Evolutionary conservation across 2,329 filamentous ascomycete species (phyloP).

Genomic region (Pezicula radicicola): DNA sequence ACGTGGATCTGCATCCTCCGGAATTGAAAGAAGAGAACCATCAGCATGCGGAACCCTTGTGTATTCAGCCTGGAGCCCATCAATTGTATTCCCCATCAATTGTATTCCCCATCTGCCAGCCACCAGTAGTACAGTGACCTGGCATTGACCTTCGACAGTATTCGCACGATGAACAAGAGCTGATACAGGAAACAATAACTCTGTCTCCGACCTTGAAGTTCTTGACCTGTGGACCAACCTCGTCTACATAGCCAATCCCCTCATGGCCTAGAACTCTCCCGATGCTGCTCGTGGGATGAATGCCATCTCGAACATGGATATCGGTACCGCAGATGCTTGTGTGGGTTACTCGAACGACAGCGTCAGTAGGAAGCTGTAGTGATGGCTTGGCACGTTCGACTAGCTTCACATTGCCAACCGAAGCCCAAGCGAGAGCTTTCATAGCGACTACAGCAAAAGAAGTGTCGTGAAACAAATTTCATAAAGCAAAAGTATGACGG

Average conservation of each 20-base stretch:
- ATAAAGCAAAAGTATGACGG: too few relatives aligned
- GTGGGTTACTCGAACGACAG: slow-evolving; percentile 42
- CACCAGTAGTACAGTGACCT: slow-evolving; percentile 47
- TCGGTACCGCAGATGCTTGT: slow-evolving; percentile 51
- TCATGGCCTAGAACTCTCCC: slow-evolving; percentile 49
- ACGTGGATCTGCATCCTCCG: slow-evolving; percentile 77
- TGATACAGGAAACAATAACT: slow-evolving; percentile 48
- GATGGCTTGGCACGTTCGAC: slow-evolving; percentile 39
- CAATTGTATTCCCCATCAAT: slow-evolving; percentile 58
- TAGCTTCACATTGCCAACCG: slow-evolving; percentile 72
- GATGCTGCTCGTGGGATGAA: slow-evolving; percentile 41
- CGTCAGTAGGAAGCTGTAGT: slow-evolving; percentile 39
- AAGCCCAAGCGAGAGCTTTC: slow-evolving; percentile 77
- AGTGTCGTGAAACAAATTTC: neutral
- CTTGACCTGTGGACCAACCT: slow-evolving; percentile 38
- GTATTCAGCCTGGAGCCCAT: slow-evolving; percentile 82
- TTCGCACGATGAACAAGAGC: slow-evolving; percentile 45
- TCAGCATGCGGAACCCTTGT: slow-evolving; percentile 76
- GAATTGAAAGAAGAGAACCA: slow-evolving; percentile 74
- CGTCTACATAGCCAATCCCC: slow-evolving; percentile 44
- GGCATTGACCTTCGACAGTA: slow-evolving; percentile 47
- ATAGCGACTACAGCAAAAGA: slow-evolving; percentile 39
- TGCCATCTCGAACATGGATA: slow-evolving; percentile 50
- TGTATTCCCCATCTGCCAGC: slow-evolving; percentile 49
- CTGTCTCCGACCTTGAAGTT: slow-evolving; percentile 43